Evolutionary conservation across 371 early-diverging fungal genomes (phyloP).

Genomic region (Globomyces sp.): DNA sequence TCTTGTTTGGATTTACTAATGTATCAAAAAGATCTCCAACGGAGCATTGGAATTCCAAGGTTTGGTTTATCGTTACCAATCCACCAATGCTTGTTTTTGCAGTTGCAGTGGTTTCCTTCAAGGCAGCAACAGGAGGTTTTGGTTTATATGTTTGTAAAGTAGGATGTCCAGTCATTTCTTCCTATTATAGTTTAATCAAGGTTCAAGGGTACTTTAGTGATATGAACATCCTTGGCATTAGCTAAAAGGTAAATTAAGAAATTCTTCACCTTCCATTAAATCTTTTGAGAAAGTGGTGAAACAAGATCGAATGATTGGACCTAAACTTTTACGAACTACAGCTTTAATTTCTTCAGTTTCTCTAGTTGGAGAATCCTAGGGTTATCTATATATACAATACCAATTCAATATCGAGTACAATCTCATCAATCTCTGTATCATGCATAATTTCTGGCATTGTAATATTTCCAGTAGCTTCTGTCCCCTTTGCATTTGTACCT

Average conservation of each 20-base stretch:
- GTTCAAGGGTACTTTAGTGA: slow-evolving; percentile 35
- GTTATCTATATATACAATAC: slow-evolving; percentile 46
- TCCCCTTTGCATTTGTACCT: slow-evolving; percentile 48
- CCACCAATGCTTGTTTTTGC: slow-evolving; percentile 46
- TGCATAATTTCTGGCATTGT: slow-evolving; percentile 89
- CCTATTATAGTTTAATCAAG: slow-evolving; percentile 5
- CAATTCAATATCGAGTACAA: slow-evolving; percentile 58
- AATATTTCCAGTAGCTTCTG: slow-evolving; percentile 70
- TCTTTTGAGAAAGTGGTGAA: slow-evolving; percentile 68
- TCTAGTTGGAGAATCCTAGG: slow-evolving; percentile 68
- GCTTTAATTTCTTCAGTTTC: slow-evolving; percentile 66
- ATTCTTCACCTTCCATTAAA: slow-evolving; percentile 51
- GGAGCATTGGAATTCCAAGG: slow-evolving; percentile 84
- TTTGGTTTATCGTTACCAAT: slow-evolving; percentile 69
- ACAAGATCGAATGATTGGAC: slow-evolving; percentile 60
- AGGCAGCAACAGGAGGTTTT: slow-evolving; percentile 37
- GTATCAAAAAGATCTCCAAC: slow-evolving; percentile 80
- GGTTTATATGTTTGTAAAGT: slow-evolving; percentile 37
- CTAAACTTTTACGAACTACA: slow-evolving; percentile 66
- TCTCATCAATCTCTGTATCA: slow-evolving; percentile 77
- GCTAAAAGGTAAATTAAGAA: slow-evolving; percentile 14
- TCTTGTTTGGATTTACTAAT: slow-evolving; percentile 71
- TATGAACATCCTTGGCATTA: slow-evolving; percentile 88
- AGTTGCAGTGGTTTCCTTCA: neutral
- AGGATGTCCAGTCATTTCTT: slow-evolving; percentile 55